These are phyloP conservation scores for Sclerotinia glacialis DNA, from an alignment of 2,329 filamentous ascomycete species.

Conservation along the genomic window DNA sequence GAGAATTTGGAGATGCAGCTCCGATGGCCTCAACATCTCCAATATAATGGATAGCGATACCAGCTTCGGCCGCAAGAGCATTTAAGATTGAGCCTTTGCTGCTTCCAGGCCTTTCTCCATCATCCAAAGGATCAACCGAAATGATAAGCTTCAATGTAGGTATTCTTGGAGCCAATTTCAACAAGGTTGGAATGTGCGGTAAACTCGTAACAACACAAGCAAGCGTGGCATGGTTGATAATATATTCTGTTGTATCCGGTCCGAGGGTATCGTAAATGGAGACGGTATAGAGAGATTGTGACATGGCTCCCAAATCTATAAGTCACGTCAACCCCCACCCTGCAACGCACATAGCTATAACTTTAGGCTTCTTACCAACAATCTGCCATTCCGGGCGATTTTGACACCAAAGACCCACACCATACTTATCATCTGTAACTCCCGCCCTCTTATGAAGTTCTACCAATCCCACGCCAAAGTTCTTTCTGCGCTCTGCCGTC, in stretches of 20 bases:
- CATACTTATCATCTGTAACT: conserved; percentile 64
- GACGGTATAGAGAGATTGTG: conserved; percentile 83
- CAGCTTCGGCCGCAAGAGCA: conserved; percentile 68
- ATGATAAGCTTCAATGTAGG: conserved; percentile 85
- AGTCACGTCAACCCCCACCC: conserved; percentile 23
- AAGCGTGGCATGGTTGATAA: conserved; percentile 85
- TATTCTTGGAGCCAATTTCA: conserved; percentile 74
- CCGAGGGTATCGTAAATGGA: conserved; percentile 96
- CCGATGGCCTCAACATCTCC: conserved; percentile 79
- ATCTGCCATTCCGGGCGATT: conserved; percentile 90
- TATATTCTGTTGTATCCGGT: conserved; percentile 87
- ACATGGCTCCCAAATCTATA: conserved; percentile 78
- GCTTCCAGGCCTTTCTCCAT: conserved; percentile 70
- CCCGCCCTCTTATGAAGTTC: conserved; percentile 75
- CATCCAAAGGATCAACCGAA: conserved; percentile 77
- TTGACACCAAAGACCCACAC: conserved; percentile 80
- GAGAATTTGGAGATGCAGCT: conserved; percentile 61
- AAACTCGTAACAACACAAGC: conserved; percentile 74
- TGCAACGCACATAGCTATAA: neutral
- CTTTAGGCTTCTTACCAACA: conserved; percentile 50
- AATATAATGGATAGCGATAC: conserved; percentile 77
- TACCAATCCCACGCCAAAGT: conserved; percentile 81
- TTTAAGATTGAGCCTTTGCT: conserved; percentile 79
- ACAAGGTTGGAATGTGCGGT: conserved; percentile 73
- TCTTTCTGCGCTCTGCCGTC: conserved; percentile 73